These are phyloP conservation scores for Trichoderma breve DNA, from an alignment of 2,329 filamentous ascomycete species.

Conservation along the genomic window DNA sequence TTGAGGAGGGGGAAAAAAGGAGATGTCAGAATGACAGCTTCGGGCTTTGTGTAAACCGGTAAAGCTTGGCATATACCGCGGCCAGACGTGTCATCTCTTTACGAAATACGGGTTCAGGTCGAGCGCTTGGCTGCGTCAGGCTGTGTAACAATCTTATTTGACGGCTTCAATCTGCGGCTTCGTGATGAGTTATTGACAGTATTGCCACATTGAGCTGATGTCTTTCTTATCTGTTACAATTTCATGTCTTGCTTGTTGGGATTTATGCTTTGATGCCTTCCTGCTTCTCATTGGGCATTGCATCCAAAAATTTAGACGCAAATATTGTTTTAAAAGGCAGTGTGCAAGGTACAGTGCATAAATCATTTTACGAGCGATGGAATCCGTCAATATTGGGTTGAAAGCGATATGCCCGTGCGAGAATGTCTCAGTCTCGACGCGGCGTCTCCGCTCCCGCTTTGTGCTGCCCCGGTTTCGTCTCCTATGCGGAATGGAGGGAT, in stretches of 20 bases:
- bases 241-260: background rate
- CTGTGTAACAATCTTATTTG: background rate
- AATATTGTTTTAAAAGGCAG: background rate
- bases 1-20: background rate
- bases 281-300: background rate
- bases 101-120: background rate
- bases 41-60: background rate
- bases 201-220: background rate
- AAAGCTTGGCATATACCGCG: background rate
- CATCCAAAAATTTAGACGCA: background rate
- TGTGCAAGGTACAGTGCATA: background rate
- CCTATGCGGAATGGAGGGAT: background rate
- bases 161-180: background rate
- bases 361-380: background rate
- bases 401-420: background rate
- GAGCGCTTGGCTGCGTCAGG: background rate
- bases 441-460: background rate
- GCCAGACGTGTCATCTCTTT: background rate
- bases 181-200: background rate
- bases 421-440: background rate
- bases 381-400: background rate
- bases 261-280: background rate
- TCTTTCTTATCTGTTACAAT: background rate
- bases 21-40: background rate
- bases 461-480: background rate